A percentile compares a stretch with the other conserved stretches of the same genome.
Conservation (phyloP, 768 basidiomycete genomes). For the Rubroboletus satanas region DNA sequence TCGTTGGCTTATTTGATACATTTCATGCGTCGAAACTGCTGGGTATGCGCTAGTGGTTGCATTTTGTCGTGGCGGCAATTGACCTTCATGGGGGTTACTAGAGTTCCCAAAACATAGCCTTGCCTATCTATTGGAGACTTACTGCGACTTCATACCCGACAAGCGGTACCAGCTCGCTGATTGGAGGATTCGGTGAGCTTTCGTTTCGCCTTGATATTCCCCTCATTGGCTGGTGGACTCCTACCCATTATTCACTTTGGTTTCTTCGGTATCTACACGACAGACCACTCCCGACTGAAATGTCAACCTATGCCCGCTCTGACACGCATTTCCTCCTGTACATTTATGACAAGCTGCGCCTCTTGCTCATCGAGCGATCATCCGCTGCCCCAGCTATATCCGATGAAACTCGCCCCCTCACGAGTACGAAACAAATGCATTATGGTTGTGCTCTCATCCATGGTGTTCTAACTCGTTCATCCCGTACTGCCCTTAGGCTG, state of each 20-base stretch:
- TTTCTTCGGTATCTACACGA: neutral
- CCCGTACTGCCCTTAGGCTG: constrained; percentile 68
- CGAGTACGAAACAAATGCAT: constrained; percentile 4
- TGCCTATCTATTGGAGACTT: constrained; percentile 79
- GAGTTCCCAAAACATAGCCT: constrained; percentile 85
- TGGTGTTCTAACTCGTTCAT: constrained; percentile 67
- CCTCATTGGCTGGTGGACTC: neutral
- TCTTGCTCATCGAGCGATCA: constrained; percentile 77
- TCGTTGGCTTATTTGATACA: constrained; percentile 97
- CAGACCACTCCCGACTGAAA: constrained; percentile 79
- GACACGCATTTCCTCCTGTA: constrained; percentile 95
- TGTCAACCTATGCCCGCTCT: constrained; percentile 89
- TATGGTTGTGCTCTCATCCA: constrained; percentile 45
- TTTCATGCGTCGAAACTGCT: constrained; percentile 89
- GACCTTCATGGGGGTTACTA: constrained; percentile 23
- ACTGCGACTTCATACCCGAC: constrained; percentile 86
- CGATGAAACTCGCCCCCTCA: constrained; percentile 9
- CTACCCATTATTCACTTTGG: neutral
- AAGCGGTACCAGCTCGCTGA: constrained; percentile 97
- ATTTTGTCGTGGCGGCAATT: neutral
- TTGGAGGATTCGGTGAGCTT: constrained; percentile 82
- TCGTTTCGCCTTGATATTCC: neutral
- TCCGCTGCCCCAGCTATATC: constrained; percentile 28
- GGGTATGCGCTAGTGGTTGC: constrained; percentile 37
- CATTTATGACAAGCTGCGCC: constrained; percentile 88